Percentiles rank a stretch among this genome's conserved stretches.
These are phyloP conservation scores for Mycocentrospora acerina DNA, from an alignment of 2,329 filamentous ascomycete species.

Conservation along the genomic window DNA sequence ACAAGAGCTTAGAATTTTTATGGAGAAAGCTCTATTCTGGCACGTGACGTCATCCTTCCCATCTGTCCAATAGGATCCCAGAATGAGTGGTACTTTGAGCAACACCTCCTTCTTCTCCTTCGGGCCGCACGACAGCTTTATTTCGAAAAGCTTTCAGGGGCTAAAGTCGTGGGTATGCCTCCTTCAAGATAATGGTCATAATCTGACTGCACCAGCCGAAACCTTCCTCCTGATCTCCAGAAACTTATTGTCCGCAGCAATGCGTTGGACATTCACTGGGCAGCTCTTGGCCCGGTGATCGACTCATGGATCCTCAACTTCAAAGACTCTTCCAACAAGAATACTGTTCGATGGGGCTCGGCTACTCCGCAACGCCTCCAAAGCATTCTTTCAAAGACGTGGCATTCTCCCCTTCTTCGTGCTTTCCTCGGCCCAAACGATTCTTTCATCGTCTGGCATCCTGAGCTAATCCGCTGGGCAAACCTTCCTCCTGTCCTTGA, in stretches of 20 bases:
- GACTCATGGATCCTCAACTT: constrained; percentile 39
- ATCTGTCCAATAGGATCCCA: constrained; percentile 27
- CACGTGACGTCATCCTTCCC: constrained; percentile 30
- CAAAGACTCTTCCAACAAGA: constrained; percentile 27
- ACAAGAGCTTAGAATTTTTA: no score
- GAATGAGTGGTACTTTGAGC: constrained; percentile 27
- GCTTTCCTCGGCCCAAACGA: constrained; percentile 31
- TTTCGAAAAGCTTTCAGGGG: constrained; percentile 34
- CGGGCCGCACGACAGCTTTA: constrained; percentile 35
- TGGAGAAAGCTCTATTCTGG: no score
- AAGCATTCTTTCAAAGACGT: constrained; percentile 22
- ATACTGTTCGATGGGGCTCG: constrained; percentile 33
- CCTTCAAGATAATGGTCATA: no score
- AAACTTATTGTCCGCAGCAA: constrained; percentile 26
- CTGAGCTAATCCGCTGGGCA: constrained; percentile 36
- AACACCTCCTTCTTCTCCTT: constrained; percentile 38
- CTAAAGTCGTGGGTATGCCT: constrained; percentile 29
- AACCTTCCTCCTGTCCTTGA: constrained; percentile 30
- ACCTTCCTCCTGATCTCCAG: constrained; percentile 30
- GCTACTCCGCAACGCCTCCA: constrained; percentile 24
- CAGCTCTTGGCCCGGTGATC: constrained; percentile 26
- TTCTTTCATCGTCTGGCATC: constrained; percentile 40
- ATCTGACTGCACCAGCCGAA: constrained; percentile 22
- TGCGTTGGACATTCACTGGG: constrained; percentile 34
- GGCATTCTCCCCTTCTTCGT: constrained; percentile 33